Evolutionary conservation across 257 asterid species (phyloP), one percentile per base, ranked within the genome.

Genomic region (Hygrophila difformis): DNA sequence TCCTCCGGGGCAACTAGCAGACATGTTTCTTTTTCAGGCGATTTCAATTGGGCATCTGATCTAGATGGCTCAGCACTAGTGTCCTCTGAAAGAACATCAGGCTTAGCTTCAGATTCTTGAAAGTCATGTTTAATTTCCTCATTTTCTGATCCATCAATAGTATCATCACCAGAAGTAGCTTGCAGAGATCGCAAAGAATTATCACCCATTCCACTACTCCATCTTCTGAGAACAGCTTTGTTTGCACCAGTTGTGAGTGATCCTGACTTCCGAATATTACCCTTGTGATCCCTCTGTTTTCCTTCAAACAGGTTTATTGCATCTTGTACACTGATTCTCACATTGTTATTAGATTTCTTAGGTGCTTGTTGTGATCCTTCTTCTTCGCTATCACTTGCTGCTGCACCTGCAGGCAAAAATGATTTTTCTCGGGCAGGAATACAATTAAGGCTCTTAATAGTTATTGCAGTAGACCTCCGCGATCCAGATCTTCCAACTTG

Each of bases 401-500:
- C 54, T 14, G 62, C 50, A 62, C 82, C 93, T 57, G 47, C 77
- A 12, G 78, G 73, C 31, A 62, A 58, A 56, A 48, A 51, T 22
- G 72, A 67, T 63, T 68, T 76, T 17, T 84, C 94, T 65, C 93
- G 70, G 44, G 71, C 65, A 35, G 97, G 91, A 71, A 74, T 52
- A 68, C 60, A 56, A 48, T 62, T 78, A 49, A 92, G 80, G 65
- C 87, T 83, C 72, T 83, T 92, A 38, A 92, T 78, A 33, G 97
- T 69, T 53, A 92, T 67, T 31, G 99, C 93, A 19, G 99, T 74
- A 16, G 99, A 63, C 62, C 95, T 81, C 31, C 99, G 89, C 19
- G 95, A 76, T 34, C 99, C 99, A 56, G 93, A 68, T 35, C 95
- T 69, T 39, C 99, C 99, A 18, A 92, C 73, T 67, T 92, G 99